Evolutionary conservation across 371 early-diverging fungal genomes (phyloP).

Genomic region (Haplosporangium sp.): DNA sequence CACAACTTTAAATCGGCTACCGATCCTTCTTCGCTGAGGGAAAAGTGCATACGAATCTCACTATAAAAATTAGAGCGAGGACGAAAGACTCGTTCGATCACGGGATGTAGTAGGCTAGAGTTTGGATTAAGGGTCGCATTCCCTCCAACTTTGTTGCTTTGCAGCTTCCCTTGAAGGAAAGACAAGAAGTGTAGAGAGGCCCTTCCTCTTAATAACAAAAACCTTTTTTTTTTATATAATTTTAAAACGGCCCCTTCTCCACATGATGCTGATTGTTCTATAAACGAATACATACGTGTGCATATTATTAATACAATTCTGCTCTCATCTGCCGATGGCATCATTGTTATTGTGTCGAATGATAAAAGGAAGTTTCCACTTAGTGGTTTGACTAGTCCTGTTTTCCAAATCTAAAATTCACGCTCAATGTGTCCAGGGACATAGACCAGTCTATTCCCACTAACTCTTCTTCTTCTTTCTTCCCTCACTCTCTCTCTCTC

Average conservation of each 20-base stretch:
- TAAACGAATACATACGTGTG: too few species aligned
- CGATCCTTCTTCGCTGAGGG: slow-evolving; percentile 56
- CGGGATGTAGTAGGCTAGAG: slow-evolving; percentile 6
- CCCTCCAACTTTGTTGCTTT: slow-evolving; percentile 19
- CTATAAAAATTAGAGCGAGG: slow-evolving; percentile 18
- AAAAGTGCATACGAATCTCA: slow-evolving; percentile 59
- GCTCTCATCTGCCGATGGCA: too few species aligned
- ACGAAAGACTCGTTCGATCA: slow-evolving; percentile 26
- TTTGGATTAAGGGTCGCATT: slow-evolving; percentile 16
- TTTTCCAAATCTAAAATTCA: too few species aligned
- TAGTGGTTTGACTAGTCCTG: too few species aligned
- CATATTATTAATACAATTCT: too few species aligned
- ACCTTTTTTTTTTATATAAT: slow-evolving; percentile 11
- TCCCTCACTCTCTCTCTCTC: too few species aligned
- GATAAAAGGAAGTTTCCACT: too few species aligned
- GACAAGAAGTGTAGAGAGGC: slow-evolving; percentile 44
- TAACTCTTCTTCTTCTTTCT: too few species aligned
- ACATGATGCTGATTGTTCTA: slow-evolving; percentile 3
- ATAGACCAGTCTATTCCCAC: too few species aligned
- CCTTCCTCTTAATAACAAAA: slow-evolving; percentile 16
- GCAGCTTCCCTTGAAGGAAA: slow-evolving; percentile 7
- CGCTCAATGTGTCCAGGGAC: too few species aligned
- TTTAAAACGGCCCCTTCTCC: too few species aligned
- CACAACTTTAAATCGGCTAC: slow-evolving; percentile 20
- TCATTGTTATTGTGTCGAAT: too few species aligned